Evolutionary conservation across 1,284 basidiomycete species (phyloP).

Genomic region (Apiotrichum sp.): DNA sequence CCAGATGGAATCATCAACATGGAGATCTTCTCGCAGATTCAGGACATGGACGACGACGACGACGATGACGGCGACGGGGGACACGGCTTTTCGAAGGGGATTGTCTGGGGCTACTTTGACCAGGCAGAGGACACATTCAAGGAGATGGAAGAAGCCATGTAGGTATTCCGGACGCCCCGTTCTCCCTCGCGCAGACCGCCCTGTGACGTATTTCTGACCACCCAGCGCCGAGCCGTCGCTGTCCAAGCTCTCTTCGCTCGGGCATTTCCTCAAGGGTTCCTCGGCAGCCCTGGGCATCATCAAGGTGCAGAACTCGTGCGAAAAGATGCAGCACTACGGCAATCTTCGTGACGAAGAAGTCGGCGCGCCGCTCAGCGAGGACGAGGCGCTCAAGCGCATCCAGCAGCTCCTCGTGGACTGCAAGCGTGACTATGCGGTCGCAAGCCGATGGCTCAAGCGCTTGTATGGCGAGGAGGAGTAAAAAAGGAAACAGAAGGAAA

Average conservation of each 20-base stretch:
- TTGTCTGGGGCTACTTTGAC: constrained; percentile 73
- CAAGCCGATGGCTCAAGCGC: constrained; percentile 54
- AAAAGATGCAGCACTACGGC: constrained; percentile 83
- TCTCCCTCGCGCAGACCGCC: not conserved
- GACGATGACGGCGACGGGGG: constrained; percentile 52
- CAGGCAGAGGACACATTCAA: constrained; percentile 70
- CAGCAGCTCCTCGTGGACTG: constrained; percentile 52
- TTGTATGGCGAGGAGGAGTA: constrained; percentile 48
- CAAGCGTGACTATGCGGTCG: constrained; percentile 56
- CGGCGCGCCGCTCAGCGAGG: constrained; percentile 49
- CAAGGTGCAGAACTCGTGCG: constrained; percentile 74
- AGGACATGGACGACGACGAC: constrained; percentile 73
- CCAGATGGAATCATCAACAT: constrained; percentile 57
- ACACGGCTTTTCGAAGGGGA: constrained; percentile 68
- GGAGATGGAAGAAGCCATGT: constrained; percentile 74
- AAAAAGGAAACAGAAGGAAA: not conserved
- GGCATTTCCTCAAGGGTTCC: constrained; percentile 92
- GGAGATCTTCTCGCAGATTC: constrained; percentile 74
- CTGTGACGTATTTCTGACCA: constrained; percentile 1
- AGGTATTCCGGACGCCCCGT: constrained; percentile 48
- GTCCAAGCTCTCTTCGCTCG: constrained; percentile 61
- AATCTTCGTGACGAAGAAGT: constrained; percentile 49
- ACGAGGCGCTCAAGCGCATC: constrained; percentile 64
- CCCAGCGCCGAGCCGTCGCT: constrained; percentile 15
- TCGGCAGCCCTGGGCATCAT: constrained; percentile 81